Conservation (phyloP, 108 stramenopile genomes). For the Cafeteria roenbergensis region DNA sequence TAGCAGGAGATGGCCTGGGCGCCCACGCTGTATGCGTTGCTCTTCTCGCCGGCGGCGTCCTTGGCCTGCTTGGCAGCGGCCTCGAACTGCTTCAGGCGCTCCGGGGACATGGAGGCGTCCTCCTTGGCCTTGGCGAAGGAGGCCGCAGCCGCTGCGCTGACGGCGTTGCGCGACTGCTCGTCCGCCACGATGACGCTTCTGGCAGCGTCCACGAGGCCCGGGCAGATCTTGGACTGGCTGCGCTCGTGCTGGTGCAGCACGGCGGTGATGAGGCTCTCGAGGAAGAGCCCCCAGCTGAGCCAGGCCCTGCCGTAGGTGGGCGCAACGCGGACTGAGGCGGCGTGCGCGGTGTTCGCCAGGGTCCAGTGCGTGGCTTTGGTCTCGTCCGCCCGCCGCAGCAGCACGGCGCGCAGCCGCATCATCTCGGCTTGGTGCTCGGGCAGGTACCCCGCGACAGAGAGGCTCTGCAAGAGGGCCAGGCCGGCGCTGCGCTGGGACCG, state of each 20-base stretch:
- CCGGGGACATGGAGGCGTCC: too few species aligned
- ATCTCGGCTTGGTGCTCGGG: constrained; percentile 32
- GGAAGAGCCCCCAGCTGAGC: constrained; percentile 36
- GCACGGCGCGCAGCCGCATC: constrained; percentile 31
- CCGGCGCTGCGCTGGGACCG: too few species aligned
- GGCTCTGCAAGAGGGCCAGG: constrained; percentile 36
- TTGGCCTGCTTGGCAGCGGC: background rate
- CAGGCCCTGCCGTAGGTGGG: constrained; percentile 32
- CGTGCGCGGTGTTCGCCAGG: constrained; percentile 27
- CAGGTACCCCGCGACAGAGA: constrained; percentile 34
- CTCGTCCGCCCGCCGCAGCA: constrained; percentile 4
- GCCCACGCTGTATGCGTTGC: constrained; percentile 5
- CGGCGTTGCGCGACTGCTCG: too few species aligned
- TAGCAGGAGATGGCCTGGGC: constrained; percentile 36
- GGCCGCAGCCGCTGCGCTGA: too few species aligned
- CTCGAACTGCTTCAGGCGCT: background rate
- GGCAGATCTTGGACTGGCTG: constrained; percentile 17
- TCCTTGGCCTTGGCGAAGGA: too few species aligned
- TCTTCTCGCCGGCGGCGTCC: background rate
- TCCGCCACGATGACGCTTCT: too few species aligned
- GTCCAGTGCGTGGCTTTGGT: background rate
- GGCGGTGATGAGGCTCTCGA: constrained; percentile 28
- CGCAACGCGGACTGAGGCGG: constrained; percentile 28
- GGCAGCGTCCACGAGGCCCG: too few species aligned
- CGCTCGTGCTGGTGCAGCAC: too few species aligned